Base-by-base conservation (phyloP, 495 filamentous ascomycete genomes). In the Hypomontagnella submonticulosa region DNA sequence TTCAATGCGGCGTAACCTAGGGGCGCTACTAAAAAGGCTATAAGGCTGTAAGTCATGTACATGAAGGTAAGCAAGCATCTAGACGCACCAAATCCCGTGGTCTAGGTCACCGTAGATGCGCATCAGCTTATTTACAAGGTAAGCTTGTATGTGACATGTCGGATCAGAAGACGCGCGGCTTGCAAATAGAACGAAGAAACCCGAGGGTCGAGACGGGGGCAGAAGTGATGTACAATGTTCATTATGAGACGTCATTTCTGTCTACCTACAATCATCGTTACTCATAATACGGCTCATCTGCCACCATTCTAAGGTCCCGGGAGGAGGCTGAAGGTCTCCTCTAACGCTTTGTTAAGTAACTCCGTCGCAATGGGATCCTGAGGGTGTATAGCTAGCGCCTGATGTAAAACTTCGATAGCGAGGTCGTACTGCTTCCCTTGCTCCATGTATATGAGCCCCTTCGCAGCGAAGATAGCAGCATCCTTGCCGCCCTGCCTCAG, bases 361-460 rank as follows among this genome's bases (percentile, higher is more conserved):
- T 91, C 90, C 9, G 88, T 91, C 4, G 90, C 90, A 43, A 92
- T 87, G 8, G 90, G 85, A 38, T 91, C 90, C 79, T 79, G 90
- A 57, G 79, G 88, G 69, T 81, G 86, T 73, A 80, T 89, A 61
- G 77, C 89, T 61, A 96, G 82, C 0, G 92, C 92, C 77, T 94
- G 87, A 66, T 91, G 89, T 18, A 90, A 77, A 3, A 82, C 81
- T 30, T 85, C 81, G 11, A 92, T 86, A 0, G 91, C 91, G 7
- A 91, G 86, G 61, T 86, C 85, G 6, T 87, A 84, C 33, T 82
- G 81, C 3, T 80, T 84, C 2, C 69, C 69, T 62, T 89, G 77
- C 67, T 93, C 90, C 58, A 94, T 76, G 49, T 90, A 80, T 19
- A 93, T 85, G 10, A 96, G 75, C 0, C 90, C 92, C 70, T 92